Evolutionary conservation across 2,329 filamentous ascomycete genomes (phyloP).

Genomic region (Aspergillus sergii): DNA sequence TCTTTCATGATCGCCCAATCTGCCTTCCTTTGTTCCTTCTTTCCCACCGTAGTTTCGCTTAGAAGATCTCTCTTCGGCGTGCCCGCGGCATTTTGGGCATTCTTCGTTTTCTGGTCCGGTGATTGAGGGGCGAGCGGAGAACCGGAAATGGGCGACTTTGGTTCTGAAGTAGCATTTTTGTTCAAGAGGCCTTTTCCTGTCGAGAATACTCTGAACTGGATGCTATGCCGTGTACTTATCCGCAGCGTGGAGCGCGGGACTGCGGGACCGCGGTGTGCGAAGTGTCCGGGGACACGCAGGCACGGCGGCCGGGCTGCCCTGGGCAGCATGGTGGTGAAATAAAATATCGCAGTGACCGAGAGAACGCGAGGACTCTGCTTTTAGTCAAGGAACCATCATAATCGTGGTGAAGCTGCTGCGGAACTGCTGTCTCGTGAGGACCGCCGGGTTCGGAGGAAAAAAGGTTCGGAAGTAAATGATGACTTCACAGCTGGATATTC

Average conservation of each 20-base stretch:
- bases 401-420: slow-evolving; percentile 17
- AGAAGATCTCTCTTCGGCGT: slow-evolving; percentile 61
- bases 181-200: slow-evolving; percentile 23
- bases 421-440: slow-evolving; percentile 26
- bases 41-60: slow-evolving; percentile 65
- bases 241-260: slow-evolving; percentile 26
- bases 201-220: slow-evolving; percentile 35
- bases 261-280: slow-evolving; percentile 27
- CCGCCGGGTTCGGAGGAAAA: slow-evolving; percentile 41
- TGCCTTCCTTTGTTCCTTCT: slow-evolving; percentile 88
- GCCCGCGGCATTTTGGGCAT: slow-evolving; percentile 27
- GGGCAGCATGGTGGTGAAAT: slow-evolving; percentile 36
- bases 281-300: slow-evolving; percentile 34
- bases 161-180: slow-evolving; percentile 26
- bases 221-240: slow-evolving; percentile 24
- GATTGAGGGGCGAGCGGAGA: slow-evolving; percentile 21
- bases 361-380: neutral
- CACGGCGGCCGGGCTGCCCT: slow-evolving; percentile 39
- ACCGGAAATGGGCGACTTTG: slow-evolving; percentile 14
- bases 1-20: slow-evolving; percentile 99
- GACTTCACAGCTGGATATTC: slow-evolving; percentile 6
- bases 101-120: slow-evolving; percentile 24
- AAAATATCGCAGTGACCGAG: slow-evolving; percentile 11
- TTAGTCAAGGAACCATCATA: slow-evolving; percentile 29
- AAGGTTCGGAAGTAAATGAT: slow-evolving; percentile 18